Conservation (phyloP, 2,329 filamentous ascomycete genomes). For the Scedosporium dehoogii region DNA sequence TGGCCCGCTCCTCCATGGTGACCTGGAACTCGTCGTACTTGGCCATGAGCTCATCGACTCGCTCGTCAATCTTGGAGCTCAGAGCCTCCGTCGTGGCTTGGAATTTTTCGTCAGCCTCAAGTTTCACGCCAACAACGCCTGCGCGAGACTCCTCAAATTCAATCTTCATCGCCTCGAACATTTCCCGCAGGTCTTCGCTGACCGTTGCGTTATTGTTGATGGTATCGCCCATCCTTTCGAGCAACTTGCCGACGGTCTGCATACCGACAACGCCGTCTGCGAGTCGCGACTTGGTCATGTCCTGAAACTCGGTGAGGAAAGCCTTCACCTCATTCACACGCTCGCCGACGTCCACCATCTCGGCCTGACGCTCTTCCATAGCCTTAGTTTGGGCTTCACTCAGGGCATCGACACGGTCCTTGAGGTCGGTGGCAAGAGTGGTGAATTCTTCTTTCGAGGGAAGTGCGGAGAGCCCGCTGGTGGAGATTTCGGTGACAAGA, state of each 20-base stretch:
- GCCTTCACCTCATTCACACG: conserved; percentile 70
- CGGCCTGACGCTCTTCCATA: conserved; percentile 74
- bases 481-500: conserved; percentile 61
- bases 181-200: conserved; percentile 56
- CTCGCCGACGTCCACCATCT: conserved; percentile 69
- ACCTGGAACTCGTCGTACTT: conserved; percentile 84
- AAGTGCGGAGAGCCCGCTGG: conserved; percentile 60
- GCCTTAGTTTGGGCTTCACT: conserved; percentile 67
- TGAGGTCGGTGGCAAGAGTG: conserved; percentile 60
- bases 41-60: conserved; percentile 64
- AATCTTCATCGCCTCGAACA: conserved; percentile 65
- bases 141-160: conserved; percentile 84
- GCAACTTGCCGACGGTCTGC: conserved; percentile 60
- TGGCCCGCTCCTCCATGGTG: conserved; percentile 62
- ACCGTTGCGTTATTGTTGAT: conserved; percentile 47
- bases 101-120: conserved; percentile 75
- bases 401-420: conserved; percentile 56
- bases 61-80: conserved; percentile 48
- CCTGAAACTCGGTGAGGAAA: conserved; percentile 69
- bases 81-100: conserved; percentile 46
- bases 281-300: conserved; percentile 65
- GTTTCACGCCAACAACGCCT: conserved; percentile 67
- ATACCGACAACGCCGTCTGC: conserved; percentile 64
- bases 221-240: conserved; percentile 57
- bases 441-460: conserved; percentile 72